A percentile compares a stretch with the other conserved stretches of the same genome.
phyloP scores from a whole-genome alignment of 2,329 filamentous ascomycete genomes.

The Colletotrichum siamense region DNA sequence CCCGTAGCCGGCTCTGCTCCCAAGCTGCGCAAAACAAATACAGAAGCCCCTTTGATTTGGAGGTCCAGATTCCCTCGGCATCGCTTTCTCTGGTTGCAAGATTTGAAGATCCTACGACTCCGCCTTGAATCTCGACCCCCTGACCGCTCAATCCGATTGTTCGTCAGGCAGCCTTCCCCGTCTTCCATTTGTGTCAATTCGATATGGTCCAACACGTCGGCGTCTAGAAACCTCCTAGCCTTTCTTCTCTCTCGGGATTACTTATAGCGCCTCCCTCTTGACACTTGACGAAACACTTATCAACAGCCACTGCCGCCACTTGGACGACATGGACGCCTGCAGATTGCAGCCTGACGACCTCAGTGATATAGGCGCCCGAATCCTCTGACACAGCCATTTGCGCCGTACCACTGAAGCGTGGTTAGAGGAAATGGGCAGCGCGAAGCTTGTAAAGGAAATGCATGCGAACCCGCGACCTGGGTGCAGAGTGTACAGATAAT shows the following conservation, averaged over 20 bases:
- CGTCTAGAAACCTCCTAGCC: conserved; percentile 3
- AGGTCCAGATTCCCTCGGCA: not conserved
- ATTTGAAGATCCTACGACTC: not conserved
- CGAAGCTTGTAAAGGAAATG: not conserved
- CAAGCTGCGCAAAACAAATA: not conserved
- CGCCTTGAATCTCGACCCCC: not conserved
- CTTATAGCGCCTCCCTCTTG: not conserved
- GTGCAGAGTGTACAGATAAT: not conserved
- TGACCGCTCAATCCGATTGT: not conserved
- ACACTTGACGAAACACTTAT: conserved; percentile 3
- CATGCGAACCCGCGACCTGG: not conserved
- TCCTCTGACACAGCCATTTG: not conserved
- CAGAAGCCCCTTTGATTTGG: not conserved
- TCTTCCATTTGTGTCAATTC: not conserved
- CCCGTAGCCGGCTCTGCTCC: not conserved
- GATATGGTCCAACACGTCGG: conserved; percentile 6
- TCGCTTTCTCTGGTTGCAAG: not conserved
- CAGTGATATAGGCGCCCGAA: not conserved
- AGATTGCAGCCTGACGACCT: not conserved
- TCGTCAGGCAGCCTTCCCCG: not conserved
- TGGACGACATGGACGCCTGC: not conserved
- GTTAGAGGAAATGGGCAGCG: not conserved
- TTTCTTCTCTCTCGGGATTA: not conserved
- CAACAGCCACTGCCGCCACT: conserved; percentile 1
- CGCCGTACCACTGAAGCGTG: not conserved